These are phyloP conservation scores for Pyrus bretschneideri DNA, from an alignment of 306 rosid species.

Conservation along the genomic window DNA sequence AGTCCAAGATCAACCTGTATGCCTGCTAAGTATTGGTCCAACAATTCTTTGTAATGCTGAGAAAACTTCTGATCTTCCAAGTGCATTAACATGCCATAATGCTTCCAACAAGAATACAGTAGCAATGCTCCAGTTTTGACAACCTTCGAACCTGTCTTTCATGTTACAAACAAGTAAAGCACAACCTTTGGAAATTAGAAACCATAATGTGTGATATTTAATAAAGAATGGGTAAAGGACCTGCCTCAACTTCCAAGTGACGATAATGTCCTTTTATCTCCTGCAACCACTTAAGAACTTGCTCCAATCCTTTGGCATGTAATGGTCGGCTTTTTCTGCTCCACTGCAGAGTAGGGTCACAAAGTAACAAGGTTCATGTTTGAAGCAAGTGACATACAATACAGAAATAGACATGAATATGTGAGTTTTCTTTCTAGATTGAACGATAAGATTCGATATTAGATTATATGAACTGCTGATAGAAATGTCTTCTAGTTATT, in stretches of 20 bases:
- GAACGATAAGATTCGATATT: neutral
- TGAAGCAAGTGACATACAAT: neutral
- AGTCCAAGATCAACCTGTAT: conserved; percentile 45
- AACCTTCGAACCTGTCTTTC: conserved; percentile 54
- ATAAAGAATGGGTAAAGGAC: conserved; percentile 42
- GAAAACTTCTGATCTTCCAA: conserved; percentile 67
- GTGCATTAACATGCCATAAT: conserved; percentile 60
- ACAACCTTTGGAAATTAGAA: conserved; percentile 16
- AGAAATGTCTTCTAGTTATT: neutral
- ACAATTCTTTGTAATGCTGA: conserved; percentile 52
- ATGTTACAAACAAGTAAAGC: conserved; percentile 30
- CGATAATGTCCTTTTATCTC: conserved; percentile 50
- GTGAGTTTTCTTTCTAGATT: neutral
- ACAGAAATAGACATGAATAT: neutral
- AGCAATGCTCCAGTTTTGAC: conserved; percentile 60
- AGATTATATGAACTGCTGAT: neutral
- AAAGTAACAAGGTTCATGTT: neutral
- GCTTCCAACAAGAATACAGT: conserved; percentile 97
- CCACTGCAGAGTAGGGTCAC: conserved; percentile 47
- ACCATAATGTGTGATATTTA: conserved; percentile 9
- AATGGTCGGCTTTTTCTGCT: conserved; percentile 73
- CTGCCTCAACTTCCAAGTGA: conserved; percentile 62
- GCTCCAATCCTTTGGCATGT: conserved; percentile 81
- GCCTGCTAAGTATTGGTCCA: conserved; percentile 86
- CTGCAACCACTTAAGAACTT: conserved; percentile 80